These are phyloP conservation scores for Salix brachista DNA, from an alignment of 345 rosid genomes.

Conservation along the genomic window DNA sequence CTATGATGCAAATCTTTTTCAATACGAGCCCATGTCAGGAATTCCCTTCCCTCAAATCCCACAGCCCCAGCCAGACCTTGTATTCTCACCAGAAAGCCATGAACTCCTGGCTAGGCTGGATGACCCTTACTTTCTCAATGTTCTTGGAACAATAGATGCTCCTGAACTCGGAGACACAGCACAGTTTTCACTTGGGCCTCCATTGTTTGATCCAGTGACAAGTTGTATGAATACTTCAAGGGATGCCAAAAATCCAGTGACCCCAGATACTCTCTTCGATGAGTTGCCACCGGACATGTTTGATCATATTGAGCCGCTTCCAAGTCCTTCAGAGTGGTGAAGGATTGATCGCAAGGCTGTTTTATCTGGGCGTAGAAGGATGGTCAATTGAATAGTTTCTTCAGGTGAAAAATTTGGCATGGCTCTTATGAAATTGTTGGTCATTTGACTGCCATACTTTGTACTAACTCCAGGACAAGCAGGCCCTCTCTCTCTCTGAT, in stretches of 20 bases:
- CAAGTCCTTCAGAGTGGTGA: slow-evolving; percentile 44
- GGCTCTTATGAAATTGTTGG: background rate
- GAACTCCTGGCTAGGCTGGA: slow-evolving; percentile 53
- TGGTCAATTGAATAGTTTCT: background rate
- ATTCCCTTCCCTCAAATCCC: slow-evolving; percentile 25
- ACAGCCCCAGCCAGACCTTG: slow-evolving; percentile 33
- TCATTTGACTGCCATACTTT: background rate
- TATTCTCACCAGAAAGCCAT: slow-evolving; percentile 51
- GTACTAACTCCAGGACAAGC: background rate
- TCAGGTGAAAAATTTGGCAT: background rate
- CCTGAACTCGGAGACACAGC: slow-evolving; percentile 32
- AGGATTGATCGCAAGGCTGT: background rate
- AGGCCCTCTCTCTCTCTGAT: background rate
- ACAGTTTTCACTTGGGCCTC: slow-evolving; percentile 34
- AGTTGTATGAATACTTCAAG: slow-evolving; percentile 21
- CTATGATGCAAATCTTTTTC: slow-evolving; percentile 22
- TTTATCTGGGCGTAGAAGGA: background rate
- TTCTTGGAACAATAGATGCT: slow-evolving; percentile 45
- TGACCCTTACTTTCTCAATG: slow-evolving; percentile 49
- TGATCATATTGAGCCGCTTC: slow-evolving; percentile 55
- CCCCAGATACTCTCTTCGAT: slow-evolving; percentile 54
- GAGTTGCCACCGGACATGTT: slow-evolving; percentile 72
- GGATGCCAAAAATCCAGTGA: slow-evolving; percentile 20
- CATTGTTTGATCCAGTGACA: slow-evolving; percentile 43
- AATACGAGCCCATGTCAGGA: slow-evolving; percentile 12